phyloP scores from a whole-genome alignment of 805 yeast genomes.

The Priceomyces melissophilus region DNA sequence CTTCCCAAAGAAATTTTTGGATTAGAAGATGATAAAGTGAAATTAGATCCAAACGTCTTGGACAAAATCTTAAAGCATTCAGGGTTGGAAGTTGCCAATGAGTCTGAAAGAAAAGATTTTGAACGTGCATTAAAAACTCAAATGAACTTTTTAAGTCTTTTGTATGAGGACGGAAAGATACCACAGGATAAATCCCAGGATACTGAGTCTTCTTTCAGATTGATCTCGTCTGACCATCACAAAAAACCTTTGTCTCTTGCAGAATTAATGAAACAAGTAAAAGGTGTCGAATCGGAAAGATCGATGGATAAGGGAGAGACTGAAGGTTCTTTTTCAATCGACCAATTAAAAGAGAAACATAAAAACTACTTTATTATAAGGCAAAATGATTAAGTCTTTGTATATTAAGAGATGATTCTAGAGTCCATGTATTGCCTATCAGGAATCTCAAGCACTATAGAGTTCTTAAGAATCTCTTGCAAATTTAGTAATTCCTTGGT shows the following conservation, averaged over 20 bases:
- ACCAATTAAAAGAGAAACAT: slow-evolving; percentile 8
- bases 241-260: slow-evolving; percentile 22
- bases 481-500: slow-evolving; percentile 58
- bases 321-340: slow-evolving; percentile 11
- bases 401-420: slow-evolving; percentile 38
- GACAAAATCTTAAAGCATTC: slow-evolving; percentile 31
- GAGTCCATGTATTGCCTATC: slow-evolving; percentile 82
- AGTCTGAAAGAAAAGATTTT: slow-evolving; percentile 17
- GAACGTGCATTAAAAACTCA: slow-evolving; percentile 30
- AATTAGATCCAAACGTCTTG: slow-evolving; percentile 14
- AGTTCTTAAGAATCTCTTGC: slow-evolving; percentile 63
- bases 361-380: slow-evolving; percentile 11
- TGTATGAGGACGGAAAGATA: slow-evolving; percentile 20
- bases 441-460: slow-evolving; percentile 68
- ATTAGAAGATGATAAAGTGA: slow-evolving; percentile 4
- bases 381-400: background rate
- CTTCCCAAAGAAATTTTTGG: slow-evolving; percentile 13
- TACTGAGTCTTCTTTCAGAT: slow-evolving; percentile 28
- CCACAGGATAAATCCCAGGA: slow-evolving; percentile 7
- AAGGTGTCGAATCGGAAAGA: slow-evolving; percentile 9
- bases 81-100: slow-evolving; percentile 25
- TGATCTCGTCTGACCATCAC: slow-evolving; percentile 31
- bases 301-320: slow-evolving; percentile 22
- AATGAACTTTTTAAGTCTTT: slow-evolving; percentile 31
- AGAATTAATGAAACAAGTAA: slow-evolving; percentile 13